Conservation (phyloP, 1,139 yeast genomes). For the Torulaspora globosa region DNA sequence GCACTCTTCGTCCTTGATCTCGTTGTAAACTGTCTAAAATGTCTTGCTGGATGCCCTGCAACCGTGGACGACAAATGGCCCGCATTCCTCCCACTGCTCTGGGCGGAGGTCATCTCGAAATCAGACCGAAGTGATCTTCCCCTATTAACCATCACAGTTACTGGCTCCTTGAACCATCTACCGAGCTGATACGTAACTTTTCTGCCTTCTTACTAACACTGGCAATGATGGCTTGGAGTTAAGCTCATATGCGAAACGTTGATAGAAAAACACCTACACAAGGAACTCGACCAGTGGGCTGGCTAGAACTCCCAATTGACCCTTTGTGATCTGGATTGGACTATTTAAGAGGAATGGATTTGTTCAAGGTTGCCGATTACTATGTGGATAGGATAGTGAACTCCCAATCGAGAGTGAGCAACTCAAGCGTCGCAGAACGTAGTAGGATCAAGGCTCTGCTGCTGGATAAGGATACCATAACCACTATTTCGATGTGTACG, state of each 20-base stretch:
- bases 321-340: background rate
- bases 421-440: conserved; percentile 33
- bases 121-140: conserved; percentile 20
- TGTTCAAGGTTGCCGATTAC: conserved; percentile 48
- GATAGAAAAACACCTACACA: background rate
- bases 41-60: conserved; percentile 17
- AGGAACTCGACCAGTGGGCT: background rate
- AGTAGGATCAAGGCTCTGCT: conserved; percentile 67
- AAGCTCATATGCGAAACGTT: background rate
- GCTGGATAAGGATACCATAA: conserved; percentile 74
- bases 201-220: background rate
- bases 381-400: conserved; percentile 49
- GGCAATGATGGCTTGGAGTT: background rate
- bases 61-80: conserved; percentile 11
- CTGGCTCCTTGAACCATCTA: background rate
- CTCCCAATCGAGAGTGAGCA: conserved; percentile 23
- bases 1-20: conserved; percentile 34
- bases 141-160: conserved; percentile 16
- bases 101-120: conserved; percentile 16
- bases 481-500: conserved; percentile 77
- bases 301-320: background rate
- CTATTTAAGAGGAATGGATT: conserved; percentile 42
- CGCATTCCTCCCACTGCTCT: conserved; percentile 9
- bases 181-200: background rate
- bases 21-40: conserved; percentile 34